Evolutionary conservation across 202 grass and related monocot species (phyloP).

Genomic region (Hordeum pubiflorum): DNA sequence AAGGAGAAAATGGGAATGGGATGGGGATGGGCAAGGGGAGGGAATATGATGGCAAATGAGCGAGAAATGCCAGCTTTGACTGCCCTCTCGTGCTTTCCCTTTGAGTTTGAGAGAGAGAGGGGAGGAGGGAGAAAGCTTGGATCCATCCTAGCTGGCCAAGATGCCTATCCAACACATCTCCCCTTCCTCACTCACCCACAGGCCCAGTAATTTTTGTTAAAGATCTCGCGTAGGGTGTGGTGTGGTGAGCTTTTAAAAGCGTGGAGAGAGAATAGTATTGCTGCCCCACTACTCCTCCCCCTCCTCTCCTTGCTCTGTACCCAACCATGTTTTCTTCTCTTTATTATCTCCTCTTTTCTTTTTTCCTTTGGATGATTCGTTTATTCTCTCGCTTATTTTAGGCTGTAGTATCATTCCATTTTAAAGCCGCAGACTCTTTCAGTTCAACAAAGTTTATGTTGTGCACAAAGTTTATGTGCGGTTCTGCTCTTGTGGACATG

Average conservation of each 20-base stretch:
- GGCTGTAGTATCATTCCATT: background rate
- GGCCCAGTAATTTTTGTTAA: background rate
- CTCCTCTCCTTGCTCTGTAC: background rate
- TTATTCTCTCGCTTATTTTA: constrained; percentile 33
- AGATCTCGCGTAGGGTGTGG: constrained; percentile 13
- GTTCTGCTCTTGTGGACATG: background rate
- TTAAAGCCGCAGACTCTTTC: background rate
- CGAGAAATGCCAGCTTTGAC: constrained; percentile 72
- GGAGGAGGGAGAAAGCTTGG: constrained; percentile 54
- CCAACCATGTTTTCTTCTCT: constrained; percentile 1
- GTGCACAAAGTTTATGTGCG: background rate
- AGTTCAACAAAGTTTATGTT: background rate
- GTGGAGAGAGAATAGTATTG: constrained; percentile 11
- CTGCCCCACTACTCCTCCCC: constrained; percentile 9
- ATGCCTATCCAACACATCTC: constrained; percentile 47
- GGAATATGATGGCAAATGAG: constrained; percentile 17
- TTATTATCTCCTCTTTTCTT: background rate
- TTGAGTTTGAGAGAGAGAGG: background rate
- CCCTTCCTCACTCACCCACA: background rate
- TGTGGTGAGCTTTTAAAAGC: constrained; percentile 43
- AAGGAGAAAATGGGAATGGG: background rate
- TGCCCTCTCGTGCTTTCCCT: constrained; percentile 49
- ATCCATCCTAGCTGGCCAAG: constrained; percentile 89
- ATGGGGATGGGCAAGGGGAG: background rate
- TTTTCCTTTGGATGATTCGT: constrained; percentile 8